phyloP scores from a whole-genome alignment of 164 flowering plant species.

The Annona cherimola region DNA sequence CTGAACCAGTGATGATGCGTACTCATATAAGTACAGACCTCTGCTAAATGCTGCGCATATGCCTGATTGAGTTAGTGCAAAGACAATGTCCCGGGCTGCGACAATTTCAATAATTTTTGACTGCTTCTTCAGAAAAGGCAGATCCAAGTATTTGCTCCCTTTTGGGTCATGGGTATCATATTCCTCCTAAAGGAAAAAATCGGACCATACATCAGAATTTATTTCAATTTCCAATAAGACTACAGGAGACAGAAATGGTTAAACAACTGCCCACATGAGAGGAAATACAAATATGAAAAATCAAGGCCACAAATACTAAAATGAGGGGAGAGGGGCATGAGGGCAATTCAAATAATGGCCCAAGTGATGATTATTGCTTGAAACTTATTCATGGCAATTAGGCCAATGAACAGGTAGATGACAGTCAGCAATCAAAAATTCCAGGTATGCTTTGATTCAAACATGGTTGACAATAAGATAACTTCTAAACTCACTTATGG shows the following conservation, averaged over 20 bases:
- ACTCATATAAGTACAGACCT: constrained; percentile 33
- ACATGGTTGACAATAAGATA: too few species aligned
- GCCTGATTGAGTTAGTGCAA: constrained; percentile 98
- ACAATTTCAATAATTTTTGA: constrained; percentile 96
- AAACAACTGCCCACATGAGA: not conserved
- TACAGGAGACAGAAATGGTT: not conserved
- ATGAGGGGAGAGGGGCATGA: not conserved
- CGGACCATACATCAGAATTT: not conserved
- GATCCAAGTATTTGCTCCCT: constrained; percentile 61
- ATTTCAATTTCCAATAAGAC: too few species aligned
- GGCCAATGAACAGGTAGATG: not conserved
- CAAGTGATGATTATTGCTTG: not conserved
- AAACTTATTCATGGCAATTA: not conserved
- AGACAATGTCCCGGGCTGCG: constrained; percentile 92
- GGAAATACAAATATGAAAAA: not conserved
- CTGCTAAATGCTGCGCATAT: constrained; percentile 98
- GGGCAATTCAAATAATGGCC: not conserved
- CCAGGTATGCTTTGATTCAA: not conserved
- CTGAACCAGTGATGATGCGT: not conserved
- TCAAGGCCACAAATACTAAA: not conserved
- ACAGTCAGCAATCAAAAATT: not conserved
- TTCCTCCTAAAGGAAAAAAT: constrained; percentile 54
- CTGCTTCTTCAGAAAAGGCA: constrained; percentile 80
- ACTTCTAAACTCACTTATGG: too few species aligned
- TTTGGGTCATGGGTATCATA: constrained; percentile 98